Base-by-base conservation (phyloP, 2,329 filamentous ascomycete genomes). In the Cytospora leucostoma region DNA sequence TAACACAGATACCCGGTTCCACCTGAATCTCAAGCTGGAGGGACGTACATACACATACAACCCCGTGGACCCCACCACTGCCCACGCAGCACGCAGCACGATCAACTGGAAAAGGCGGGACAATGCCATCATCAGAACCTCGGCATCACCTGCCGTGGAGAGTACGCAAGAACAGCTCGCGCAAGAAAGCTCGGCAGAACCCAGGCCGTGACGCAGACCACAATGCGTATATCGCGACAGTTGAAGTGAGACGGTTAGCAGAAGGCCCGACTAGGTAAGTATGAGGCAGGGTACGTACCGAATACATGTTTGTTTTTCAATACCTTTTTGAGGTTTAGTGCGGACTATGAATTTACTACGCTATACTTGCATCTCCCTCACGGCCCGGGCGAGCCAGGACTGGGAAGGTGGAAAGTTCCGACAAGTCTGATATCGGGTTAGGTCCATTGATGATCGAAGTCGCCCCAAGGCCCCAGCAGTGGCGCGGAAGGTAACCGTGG, bases 271-370 rank as follows among this genome's bases (percentile, higher is more conserved):
- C 63, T 55, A 50, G 37, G 37, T 27, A 19, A 19, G 37, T 32
- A 33, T 27, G 32, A 40, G 38, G 38, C 58, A 54, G 40, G 53
- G 34, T 13, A 34, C 19, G 44, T 44, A 55, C 52, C 33, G 40
- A 21, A 47, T 33, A 44, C 52, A 49, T 52, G 33, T 6, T 32
- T 38, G 7, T 61, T 40, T 38, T 21, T 59, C 56, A 27, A 27
- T 27, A 27, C 2, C 47, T 50, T 12, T 62, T 51, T 63, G 27
- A n/a, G 60, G 63, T 49, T 57, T 65, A 65, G 64, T 65, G 64
- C 60, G 64, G 64, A 60, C 63, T 56, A 63, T 56, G 56, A 63
- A 35, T 37, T 19, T 21, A 56, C 44, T 65, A 27, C 27, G 4
- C 59, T 47, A 53, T 33, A 13, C 37, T n/a, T n/a, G n/a, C n/a